These are phyloP conservation scores for Pyrrhoderma lamaoense DNA, from an alignment of 1,284 basidiomycete species.

Conservation along the genomic window DNA sequence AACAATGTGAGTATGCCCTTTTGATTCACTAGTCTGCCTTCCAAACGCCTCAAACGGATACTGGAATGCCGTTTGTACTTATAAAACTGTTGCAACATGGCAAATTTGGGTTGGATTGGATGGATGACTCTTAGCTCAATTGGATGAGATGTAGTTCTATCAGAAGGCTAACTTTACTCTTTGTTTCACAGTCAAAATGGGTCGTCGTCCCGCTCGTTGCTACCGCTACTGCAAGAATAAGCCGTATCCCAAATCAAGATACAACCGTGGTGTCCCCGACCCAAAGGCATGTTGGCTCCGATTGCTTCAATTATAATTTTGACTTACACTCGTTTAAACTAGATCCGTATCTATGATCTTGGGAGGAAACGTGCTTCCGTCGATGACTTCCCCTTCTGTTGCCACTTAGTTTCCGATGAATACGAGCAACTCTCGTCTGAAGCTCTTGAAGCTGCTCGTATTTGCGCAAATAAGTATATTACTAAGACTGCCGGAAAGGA, in stretches of 20 bases:
- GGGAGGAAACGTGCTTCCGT: constrained; percentile 93
- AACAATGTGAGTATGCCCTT: no score
- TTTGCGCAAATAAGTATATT: constrained; percentile 99
- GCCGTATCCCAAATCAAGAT: constrained; percentile 89
- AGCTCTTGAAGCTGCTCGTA: constrained; percentile 97
- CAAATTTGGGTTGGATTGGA: neutral
- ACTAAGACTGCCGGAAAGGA: constrained; percentile 98
- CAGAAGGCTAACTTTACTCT: neutral
- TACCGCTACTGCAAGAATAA: constrained; percentile 99
- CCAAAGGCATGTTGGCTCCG: constrained; percentile 53
- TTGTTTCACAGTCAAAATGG: constrained; percentile 49
- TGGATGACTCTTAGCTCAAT: constrained; percentile 5
- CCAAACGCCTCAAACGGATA: no score
- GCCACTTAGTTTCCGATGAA: constrained; percentile 95
- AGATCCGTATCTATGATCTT: constrained; percentile 92
- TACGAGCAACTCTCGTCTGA: constrained; percentile 97
- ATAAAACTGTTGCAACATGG: no score
- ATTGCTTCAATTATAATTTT: neutral
- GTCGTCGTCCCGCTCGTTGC: constrained; percentile 93
- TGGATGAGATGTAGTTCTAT: neutral
- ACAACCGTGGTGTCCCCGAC: constrained; percentile 98
- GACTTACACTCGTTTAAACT: constrained; percentile 3
- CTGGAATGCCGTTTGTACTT: no score
- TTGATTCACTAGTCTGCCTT: no score
- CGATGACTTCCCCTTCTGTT: constrained; percentile 97